Evolutionary conservation across 2,329 filamentous ascomycete species (phyloP).

Genomic region (Dactylonectria macrodidyma): DNA sequence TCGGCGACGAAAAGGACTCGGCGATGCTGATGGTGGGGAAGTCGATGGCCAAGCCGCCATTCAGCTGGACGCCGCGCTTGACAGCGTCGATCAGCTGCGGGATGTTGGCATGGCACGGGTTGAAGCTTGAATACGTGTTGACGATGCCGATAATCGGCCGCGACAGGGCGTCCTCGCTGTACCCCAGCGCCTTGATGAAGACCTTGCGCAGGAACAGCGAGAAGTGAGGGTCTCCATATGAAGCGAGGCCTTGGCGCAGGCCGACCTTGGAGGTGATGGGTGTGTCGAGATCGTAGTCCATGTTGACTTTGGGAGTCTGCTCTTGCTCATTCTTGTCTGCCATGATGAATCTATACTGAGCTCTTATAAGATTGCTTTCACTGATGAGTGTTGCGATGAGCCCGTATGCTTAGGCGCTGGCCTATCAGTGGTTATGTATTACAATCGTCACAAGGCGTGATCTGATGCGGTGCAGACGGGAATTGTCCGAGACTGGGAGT

Average conservation of each 20-base stretch:
- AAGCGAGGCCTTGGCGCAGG: constrained; percentile 75
- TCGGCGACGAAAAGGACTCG: constrained; percentile 78
- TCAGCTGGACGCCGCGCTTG: constrained; percentile 77
- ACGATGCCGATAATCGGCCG: constrained; percentile 82
- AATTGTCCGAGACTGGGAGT: constrained; percentile 35
- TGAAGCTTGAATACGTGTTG: constrained; percentile 81
- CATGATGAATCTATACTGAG: constrained; percentile 29
- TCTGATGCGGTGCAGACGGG: constrained; percentile 31
- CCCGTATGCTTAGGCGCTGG: neutral
- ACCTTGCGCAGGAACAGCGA: constrained; percentile 82
- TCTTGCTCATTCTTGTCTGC: constrained; percentile 22
- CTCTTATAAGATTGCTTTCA: neutral
- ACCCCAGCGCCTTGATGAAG: constrained; percentile 84
- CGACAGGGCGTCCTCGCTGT: constrained; percentile 79
- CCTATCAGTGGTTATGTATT: constrained; percentile 45
- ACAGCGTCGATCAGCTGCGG: constrained; percentile 80
- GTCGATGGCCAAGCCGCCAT: constrained; percentile 78
- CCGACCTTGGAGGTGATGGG: constrained; percentile 67
- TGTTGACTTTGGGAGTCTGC: constrained; percentile 27
- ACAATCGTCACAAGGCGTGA: constrained; percentile 33
- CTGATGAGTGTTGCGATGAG: neutral
- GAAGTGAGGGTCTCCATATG: constrained; percentile 82
- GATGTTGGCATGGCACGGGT: constrained; percentile 81
- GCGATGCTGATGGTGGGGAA: constrained; percentile 82
- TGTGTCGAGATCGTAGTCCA: constrained; percentile 73